Evolutionary conservation across 768 basidiomycete species (phyloP).

Genomic region (Polyporus arcularius): DNA sequence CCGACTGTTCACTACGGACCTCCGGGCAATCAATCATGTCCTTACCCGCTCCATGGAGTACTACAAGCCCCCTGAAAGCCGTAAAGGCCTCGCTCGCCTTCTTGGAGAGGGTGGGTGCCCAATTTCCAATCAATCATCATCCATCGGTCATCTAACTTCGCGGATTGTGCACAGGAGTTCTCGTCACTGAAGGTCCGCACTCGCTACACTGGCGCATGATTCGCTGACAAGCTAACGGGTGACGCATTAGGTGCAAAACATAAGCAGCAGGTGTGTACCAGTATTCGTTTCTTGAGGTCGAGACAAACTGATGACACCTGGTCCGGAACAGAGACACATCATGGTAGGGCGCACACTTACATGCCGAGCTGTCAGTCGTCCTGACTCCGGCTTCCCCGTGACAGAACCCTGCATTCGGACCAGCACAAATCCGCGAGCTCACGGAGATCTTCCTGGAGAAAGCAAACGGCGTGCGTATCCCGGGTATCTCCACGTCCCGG

Average conservation of each 20-base stretch:
- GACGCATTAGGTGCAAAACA: conserved; percentile 32
- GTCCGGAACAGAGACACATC: conserved; percentile 15
- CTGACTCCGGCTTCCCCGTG: background rate
- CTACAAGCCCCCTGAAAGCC: conserved; percentile 49
- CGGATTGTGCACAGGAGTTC: background rate
- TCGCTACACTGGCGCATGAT: background rate
- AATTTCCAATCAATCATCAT: background rate
- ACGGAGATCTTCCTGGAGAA: conserved; percentile 59
- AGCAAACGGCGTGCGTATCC: conserved; percentile 43
- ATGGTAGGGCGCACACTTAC: conserved; percentile 24
- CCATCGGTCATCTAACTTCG: background rate
- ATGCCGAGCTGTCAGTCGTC: background rate
- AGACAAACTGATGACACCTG: conserved; percentile 15
- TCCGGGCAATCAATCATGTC: conserved; percentile 63
- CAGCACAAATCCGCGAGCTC: conserved; percentile 55
- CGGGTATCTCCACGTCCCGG: too few species aligned
- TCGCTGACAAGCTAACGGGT: background rate
- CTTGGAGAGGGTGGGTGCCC: conserved; percentile 39
- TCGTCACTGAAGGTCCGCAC: background rate
- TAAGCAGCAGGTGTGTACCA: conserved; percentile 37
- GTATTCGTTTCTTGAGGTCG: too few species aligned
- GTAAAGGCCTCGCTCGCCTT: conserved; percentile 39
- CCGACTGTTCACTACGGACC: conserved; percentile 40
- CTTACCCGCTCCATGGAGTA: conserved; percentile 56
- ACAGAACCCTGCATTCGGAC: conserved; percentile 68